Evolutionary conservation across 1,284 basidiomycete species (phyloP).

Genomic region (Naganishia sp.): DNA sequence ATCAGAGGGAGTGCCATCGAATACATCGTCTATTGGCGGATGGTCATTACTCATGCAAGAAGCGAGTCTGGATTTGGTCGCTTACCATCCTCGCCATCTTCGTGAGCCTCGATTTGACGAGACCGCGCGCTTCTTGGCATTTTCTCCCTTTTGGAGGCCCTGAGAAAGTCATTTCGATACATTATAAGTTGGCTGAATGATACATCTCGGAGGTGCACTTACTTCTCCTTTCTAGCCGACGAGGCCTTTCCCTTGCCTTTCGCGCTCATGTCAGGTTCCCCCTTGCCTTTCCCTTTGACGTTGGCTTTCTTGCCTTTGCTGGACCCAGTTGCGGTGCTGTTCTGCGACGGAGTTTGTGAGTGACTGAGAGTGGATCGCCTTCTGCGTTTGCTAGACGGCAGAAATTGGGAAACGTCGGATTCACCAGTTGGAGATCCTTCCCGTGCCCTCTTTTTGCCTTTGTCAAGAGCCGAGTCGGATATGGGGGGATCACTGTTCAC

Average conservation of each 20-base stretch:
- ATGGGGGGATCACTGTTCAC: conserved; percentile 3
- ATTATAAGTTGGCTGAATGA: too few relatives aligned
- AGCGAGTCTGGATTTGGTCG: neutral
- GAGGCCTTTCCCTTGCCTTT: conserved; percentile 31
- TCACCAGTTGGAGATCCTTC: conserved; percentile 9
- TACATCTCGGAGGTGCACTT: neutral
- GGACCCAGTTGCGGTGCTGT: neutral
- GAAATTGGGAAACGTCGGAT: conserved; percentile 12
- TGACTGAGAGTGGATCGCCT: conserved; percentile 8
- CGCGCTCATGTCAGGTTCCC: conserved; percentile 16
- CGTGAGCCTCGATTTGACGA: neutral
- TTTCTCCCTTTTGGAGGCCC: conserved; percentile 20
- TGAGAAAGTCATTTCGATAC: neutral
- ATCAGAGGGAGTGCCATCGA: conserved; percentile 3
- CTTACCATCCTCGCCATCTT: conserved; percentile 9
- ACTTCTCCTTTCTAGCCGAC: conserved; percentile 28
- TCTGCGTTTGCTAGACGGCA: conserved; percentile 24
- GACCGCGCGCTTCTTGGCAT: conserved; percentile 1
- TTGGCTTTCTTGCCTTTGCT: neutral
- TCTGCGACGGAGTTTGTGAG: neutral
- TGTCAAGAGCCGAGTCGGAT: conserved; percentile 9
- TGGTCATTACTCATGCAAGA: neutral
- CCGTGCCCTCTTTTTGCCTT: conserved; percentile 34
- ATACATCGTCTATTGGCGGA: neutral
- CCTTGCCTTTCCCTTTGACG: conserved; percentile 16